Percentiles rank a stretch among this genome's conserved stretches.
phyloP scores from a whole-genome alignment of 192 early-diverging fungal species.

The Backusella australiensis region DNA sequence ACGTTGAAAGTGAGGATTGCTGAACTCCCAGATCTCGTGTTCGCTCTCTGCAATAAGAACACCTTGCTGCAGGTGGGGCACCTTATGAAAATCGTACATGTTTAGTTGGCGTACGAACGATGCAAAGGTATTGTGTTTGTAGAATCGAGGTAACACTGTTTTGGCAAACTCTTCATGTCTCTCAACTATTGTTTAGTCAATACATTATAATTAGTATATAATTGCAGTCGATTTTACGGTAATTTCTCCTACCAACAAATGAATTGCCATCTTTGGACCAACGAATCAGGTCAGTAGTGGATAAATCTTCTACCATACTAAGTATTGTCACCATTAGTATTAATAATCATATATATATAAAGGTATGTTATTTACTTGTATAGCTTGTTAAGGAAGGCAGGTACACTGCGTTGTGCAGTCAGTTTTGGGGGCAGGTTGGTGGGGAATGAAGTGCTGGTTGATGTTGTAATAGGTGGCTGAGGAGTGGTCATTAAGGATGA shows the following conservation, averaged over 20 bases:
- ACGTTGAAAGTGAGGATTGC: conserved; percentile 86
- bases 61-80: conserved; percentile 92
- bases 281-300: conserved; percentile 79
- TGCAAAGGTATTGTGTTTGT: conserved; percentile 92
- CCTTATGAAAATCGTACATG: conserved; percentile 97
- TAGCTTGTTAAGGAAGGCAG: conserved; percentile 92
- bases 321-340: neutral
- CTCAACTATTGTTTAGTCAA: conserved; percentile 37
- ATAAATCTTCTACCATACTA: conserved; percentile 89
- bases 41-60: conserved; percentile 72
- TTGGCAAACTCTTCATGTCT: conserved; percentile 79
- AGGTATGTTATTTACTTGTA: conserved; percentile 62
- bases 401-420: conserved; percentile 49
- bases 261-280: conserved; percentile 91
- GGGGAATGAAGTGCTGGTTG: neutral
- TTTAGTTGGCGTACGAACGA: conserved; percentile 92
- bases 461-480: neutral
- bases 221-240: neutral
- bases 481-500: neutral
- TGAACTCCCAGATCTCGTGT: conserved; percentile 91
- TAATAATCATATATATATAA: neutral
- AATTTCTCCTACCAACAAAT: conserved; percentile 59
- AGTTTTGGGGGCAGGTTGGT: neutral
- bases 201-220: neutral
- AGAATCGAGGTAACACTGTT: conserved; percentile 79